These are phyloP conservation scores for Aspergillus homomorphus DNA, from an alignment of 495 filamentous ascomycete species.

Conservation along the genomic window DNA sequence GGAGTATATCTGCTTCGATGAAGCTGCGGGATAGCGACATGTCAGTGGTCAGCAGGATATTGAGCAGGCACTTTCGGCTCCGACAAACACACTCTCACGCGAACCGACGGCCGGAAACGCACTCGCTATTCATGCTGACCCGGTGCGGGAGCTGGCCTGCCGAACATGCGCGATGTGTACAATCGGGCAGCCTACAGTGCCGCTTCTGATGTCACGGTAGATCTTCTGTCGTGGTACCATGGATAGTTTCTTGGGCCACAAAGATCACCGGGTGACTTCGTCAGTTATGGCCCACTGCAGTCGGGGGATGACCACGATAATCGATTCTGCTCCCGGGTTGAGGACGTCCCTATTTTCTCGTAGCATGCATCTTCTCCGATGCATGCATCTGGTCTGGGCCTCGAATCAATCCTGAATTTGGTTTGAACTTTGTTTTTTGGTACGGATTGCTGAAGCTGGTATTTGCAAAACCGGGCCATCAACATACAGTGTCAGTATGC, in stretches of 20 bases:
- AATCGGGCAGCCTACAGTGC: background rate
- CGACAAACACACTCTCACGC: background rate
- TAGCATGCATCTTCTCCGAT: background rate
- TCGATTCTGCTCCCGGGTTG: background rate
- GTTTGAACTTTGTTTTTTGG: background rate
- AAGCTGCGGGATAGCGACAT: too few relatives aligned
- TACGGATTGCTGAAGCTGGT: background rate
- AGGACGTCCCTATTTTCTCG: background rate
- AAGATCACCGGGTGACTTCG: background rate
- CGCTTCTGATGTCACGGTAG: background rate
- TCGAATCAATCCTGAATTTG: background rate
- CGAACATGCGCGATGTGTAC: background rate
- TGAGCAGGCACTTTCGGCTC: background rate
- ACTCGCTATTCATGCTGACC: background rate
- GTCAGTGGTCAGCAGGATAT: background rate
- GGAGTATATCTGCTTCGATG: background rate
- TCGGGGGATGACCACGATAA: background rate
- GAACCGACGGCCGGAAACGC: too few relatives aligned
- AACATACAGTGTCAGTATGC: too few relatives aligned
- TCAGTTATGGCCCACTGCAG: background rate
- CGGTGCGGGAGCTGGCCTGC: background rate
- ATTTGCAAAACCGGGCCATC: background rate
- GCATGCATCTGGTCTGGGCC: background rate
- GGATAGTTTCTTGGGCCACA: background rate
- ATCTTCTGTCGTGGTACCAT: background rate